Evolutionary conservation across 2,329 filamentous ascomycete genomes (phyloP), one percentile per base, ranked within the genome.

Genomic region (Exophiala lecanii-corni): DNA sequence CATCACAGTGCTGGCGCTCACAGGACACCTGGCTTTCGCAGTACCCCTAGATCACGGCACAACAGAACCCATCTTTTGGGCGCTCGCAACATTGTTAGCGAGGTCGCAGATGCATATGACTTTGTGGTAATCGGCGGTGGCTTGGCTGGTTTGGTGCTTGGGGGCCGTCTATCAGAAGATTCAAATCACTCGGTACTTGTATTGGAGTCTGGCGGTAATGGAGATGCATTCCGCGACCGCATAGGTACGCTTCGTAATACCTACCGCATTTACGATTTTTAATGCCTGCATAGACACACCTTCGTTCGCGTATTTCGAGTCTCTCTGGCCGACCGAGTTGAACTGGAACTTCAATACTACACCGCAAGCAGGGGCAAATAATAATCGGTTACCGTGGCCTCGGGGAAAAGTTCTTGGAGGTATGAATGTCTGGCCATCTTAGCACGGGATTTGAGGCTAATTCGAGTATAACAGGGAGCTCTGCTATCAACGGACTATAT

Each of bases 401-500:
- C 60, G 61, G 25, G 61, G 61, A 2, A 63, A 63, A 46, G 55
- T 56, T 2, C 54, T 63, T 9, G 61, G 61, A 58, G 61, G 61
- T 59, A 35, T 5, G 57, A 33, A 12, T 41, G 10, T 6, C 17
- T 17, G 23, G 12, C 15, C 13, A 15, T 2, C 31, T 9, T 4
- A 31, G n/a, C 1, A 9, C 15, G 5, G 20, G 9, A 12, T 25
- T n/a, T 37, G 43, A 44, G 16, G 48, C 36, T 35, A 51, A 12
- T 19, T 15, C n/a, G 9, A 15, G 7, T 25, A 5, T 19, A 36
- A 34, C 39, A 62, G 60, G 60, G 17, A 61, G 59, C 44, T 63
- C 61, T 5, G 61, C 61, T 18, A 63, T 63, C 47, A 63, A 63
- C 36, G 61, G 61, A 2, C 16, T 63, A 25, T 63, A 63, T 36